Base-by-base conservation (phyloP, 805 yeast species). In the Zygotorulaspora danielsina region DNA sequence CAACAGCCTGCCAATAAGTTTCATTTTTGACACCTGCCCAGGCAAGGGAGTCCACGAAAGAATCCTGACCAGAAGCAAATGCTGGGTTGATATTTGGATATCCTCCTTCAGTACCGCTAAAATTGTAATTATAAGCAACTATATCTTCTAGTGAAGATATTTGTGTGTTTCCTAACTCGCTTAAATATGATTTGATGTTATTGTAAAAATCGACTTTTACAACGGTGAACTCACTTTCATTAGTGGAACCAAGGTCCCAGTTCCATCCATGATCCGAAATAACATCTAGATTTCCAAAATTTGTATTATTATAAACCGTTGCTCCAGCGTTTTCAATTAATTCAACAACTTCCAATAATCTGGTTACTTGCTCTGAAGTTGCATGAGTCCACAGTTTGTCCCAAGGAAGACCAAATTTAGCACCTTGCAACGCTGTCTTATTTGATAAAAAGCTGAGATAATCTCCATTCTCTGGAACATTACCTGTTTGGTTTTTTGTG, bases 331-430 rank as follows among this genome's bases (percentile, higher is more conserved):
- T 54, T 39, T 50, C 49, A 12, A 58, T 34, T 24, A 32, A 20
- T 26, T 44, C 35, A 16, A 58, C 36, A 21, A 50, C 51, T 15
- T 50, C 50, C 13, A 47, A 20, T 18, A 57, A 37, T 8, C 42
- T 42, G 6, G 47, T 49, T 20, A 49, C 42, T 22, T 55, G 51
- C 11, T 44, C 55, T 4, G 37, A 18, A 7, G 21, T 32, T 7
- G 50, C 43, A 12, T 26, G 34, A n/a, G 46, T 35, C 63, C 63
- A 57, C 5, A 57, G 34, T 34, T 51, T 50, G 29, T 49, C 48
- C 63, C 61, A 58, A 13, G 61, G 61, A 24, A 58, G 44, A 15
- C 63, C 63, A 44, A 58, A 56, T 32, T 39, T 55, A 7, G 61
- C 61, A 18, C 60, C 61, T 38, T 56, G 50, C 36, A 57, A 43